Conservation (phyloP, 352 stramenopile genomes). For the Phytophthora ohioensis region DNA sequence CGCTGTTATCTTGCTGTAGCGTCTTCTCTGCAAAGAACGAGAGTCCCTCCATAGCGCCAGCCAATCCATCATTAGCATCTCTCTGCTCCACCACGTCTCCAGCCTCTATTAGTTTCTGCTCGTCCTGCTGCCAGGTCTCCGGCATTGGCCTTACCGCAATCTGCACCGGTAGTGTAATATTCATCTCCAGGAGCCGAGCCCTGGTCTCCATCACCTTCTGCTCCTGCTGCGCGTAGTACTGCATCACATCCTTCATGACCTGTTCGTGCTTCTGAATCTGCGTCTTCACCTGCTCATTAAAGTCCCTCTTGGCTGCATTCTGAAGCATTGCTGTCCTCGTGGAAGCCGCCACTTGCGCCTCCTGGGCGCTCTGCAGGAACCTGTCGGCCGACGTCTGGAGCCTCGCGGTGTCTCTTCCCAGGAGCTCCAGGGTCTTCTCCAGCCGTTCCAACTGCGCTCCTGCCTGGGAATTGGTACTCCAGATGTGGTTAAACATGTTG, state of each 20-base stretch:
- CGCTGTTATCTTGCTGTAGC: conserved; percentile 8
- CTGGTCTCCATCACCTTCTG: conserved; percentile 37
- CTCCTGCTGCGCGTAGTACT: conserved; percentile 37
- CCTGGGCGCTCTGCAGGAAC: conserved; percentile 42
- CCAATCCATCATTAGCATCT: conserved; percentile 1
- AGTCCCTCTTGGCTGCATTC: conserved; percentile 18
- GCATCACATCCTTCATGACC: conserved; percentile 37
- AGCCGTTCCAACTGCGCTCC: conserved; percentile 38
- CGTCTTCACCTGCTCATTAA: conserved; percentile 24
- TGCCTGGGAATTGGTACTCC: conserved; percentile 1
- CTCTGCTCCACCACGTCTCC: not conserved
- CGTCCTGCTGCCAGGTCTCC: conserved; percentile 10
- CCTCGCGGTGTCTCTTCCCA: conserved; percentile 27
- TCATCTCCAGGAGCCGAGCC: conserved; percentile 34
- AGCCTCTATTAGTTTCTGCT: conserved; percentile 1
- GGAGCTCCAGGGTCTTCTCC: conserved; percentile 33
- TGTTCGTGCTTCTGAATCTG: conserved; percentile 30
- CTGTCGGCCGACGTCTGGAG: conserved; percentile 23
- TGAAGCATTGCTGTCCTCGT: conserved; percentile 36
- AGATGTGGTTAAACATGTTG: not conserved
- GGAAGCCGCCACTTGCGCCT: conserved; percentile 30
- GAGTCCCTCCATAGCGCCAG: conserved; percentile 9
- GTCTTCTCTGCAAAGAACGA: conserved; percentile 17
- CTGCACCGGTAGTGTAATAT: conserved; percentile 36
- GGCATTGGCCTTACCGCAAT: conserved; percentile 17